Evolutionary conservation across 2,329 filamentous ascomycete genomes (phyloP).

Genomic region (Paecilomyces formosus): DNA sequence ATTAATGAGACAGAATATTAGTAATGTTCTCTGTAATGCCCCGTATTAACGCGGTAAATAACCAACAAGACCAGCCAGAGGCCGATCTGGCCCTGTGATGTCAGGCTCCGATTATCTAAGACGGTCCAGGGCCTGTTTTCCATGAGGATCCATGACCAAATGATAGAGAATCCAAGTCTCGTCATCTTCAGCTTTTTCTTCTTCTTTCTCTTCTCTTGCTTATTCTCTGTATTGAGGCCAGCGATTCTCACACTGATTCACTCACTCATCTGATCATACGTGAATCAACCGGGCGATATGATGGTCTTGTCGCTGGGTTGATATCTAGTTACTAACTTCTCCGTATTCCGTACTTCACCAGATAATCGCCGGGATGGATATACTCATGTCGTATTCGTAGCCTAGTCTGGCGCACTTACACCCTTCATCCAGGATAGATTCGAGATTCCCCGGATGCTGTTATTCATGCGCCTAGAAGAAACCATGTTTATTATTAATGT

Average conservation of each 20-base stretch:
- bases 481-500: neutral
- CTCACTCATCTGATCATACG: neutral
- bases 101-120: slow-evolving; percentile 4
- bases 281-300: neutral
- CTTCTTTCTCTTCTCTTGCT: neutral
- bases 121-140: neutral
- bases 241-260: no score
- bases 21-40: neutral
- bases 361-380: no score
- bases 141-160: neutral
- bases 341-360: no score
- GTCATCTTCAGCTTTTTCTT: neutral
- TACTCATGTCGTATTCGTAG: no score
- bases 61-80: neutral
- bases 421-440: neutral
- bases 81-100: slow-evolving; percentile 4
- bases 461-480: neutral
- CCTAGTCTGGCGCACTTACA: neutral
- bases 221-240: neutral
- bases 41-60: neutral
- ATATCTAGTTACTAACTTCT: neutral
- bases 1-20: no score
- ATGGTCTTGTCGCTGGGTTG: neutral
- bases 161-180: neutral
- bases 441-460: neutral